These are phyloP conservation scores for Dendrostoma leiphaemia DNA, from an alignment of 2,329 filamentous ascomycete species.

Conservation along the genomic window DNA sequence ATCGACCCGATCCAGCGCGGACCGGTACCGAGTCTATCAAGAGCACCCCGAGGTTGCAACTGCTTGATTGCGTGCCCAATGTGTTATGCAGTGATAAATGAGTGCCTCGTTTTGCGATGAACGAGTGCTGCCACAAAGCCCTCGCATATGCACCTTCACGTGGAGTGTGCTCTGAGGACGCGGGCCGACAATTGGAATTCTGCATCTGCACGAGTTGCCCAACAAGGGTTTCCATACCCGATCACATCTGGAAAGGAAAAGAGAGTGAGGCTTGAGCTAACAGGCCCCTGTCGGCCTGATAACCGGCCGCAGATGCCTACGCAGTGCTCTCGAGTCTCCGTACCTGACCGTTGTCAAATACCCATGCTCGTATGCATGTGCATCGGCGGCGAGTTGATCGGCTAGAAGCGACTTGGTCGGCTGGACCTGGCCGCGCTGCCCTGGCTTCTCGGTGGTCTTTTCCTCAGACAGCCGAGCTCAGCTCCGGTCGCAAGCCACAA, in stretches of 20 bases:
- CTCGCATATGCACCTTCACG: slow-evolving; percentile 17
- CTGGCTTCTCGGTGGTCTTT: slow-evolving; percentile 11
- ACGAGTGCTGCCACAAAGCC: background rate
- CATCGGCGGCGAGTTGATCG: no score
- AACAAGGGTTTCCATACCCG: slow-evolving; percentile 9
- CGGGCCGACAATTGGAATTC: slow-evolving; percentile 19
- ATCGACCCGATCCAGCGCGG: background rate
- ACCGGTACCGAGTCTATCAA: background rate
- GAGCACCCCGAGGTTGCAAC: background rate
- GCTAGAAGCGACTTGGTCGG: background rate
- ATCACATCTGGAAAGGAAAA: background rate
- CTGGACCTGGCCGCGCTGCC: no score
- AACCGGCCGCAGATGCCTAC: slow-evolving; percentile 14
- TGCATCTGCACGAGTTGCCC: slow-evolving; percentile 18
- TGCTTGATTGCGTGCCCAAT: background rate
- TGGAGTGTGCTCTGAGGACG: slow-evolving; percentile 14
- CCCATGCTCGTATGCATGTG: background rate
- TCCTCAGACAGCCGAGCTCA: slow-evolving; percentile 5
- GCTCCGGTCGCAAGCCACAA: slow-evolving; percentile 10
- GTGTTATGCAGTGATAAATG: background rate
- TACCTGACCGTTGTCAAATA: background rate
- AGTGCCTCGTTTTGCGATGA: background rate
- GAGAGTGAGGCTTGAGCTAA: slow-evolving; percentile 14
- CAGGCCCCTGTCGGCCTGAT: slow-evolving; percentile 7
- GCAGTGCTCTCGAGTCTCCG: no score